Base-by-base conservation (phyloP, 2,329 filamentous ascomycete species). In the Pseudogymnoascus sp. region DNA sequence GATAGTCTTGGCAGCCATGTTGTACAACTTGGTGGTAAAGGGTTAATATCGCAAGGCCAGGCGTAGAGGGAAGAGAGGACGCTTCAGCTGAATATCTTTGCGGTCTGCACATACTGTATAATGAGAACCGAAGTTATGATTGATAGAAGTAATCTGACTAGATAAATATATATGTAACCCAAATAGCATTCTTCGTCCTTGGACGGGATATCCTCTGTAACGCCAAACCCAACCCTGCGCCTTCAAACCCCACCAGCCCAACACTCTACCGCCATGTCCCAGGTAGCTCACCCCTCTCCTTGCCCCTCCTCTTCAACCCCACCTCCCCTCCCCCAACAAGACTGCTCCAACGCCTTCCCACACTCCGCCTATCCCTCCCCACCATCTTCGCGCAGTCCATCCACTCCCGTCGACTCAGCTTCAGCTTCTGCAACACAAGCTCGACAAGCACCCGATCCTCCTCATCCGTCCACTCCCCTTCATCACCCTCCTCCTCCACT, bases 381-480 rank as follows among this genome's bases (percentile, higher is more conserved):
- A 88, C 75, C 65, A 77, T 84, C 62, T 83, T 77, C 43, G 84
- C 85, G 71, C 84, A 87, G 69, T 88, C 84, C 62, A 86, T 82
- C 85, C 84, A 87, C 62, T 88, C 84, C 58, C 79, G 77, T 72
- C 83, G 86, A 66, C 80, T 80, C 20, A 88, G 76, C 72, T 81
- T 82, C 61, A 88, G 76, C 75, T 87, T 87, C 70, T 86, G 83
- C 5, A 88, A 75, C 38, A 88, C 83, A 15, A 88, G 77, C 72
- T 87, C 84, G n/a, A 88, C 82, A 1, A 88, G 76, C 62, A 86
- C 76, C 62, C 83, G 77, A 70, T 88, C 85, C 64, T 88, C 84
- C 64, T 87, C 84, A 2, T 77, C 76, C 62, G 78, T 84, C 85
- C 85, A 88, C 38, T 74, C 73, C 62, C 77, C 74, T 22, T 60